These are phyloP conservation scores for Aspergillus eucalypticola DNA, from an alignment of 2,329 filamentous ascomycete genomes.

Conservation along the genomic window DNA sequence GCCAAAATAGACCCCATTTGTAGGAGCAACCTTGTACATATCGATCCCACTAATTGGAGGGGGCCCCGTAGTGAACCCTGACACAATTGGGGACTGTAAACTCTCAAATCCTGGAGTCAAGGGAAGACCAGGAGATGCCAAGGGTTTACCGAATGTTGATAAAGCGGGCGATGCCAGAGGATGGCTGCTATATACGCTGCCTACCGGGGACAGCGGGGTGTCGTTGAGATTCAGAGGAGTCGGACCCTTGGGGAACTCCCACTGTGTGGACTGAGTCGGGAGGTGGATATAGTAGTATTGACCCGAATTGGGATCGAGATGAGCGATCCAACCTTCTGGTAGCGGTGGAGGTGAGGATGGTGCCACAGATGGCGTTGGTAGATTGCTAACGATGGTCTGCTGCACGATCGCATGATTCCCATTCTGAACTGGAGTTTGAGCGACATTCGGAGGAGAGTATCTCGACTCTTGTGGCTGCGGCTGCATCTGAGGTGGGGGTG, in stretches of 20 bases:
- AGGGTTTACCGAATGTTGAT: constrained; percentile 54
- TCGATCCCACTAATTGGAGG: constrained; percentile 86
- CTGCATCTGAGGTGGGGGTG: background rate
- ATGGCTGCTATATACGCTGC: constrained; percentile 70
- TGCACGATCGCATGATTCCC: constrained; percentile 22
- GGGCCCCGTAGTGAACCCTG: constrained; percentile 79
- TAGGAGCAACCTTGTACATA: constrained; percentile 88
- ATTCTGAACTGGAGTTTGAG: constrained; percentile 22
- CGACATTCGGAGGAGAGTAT: constrained; percentile 42
- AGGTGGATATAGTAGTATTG: constrained; percentile 99
- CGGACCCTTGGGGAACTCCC: constrained; percentile 97
- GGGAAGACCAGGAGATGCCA: constrained; percentile 79
- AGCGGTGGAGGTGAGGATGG: constrained; percentile 87
- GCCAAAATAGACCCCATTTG: constrained; percentile 96
- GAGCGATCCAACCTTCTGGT: constrained; percentile 97
- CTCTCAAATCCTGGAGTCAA: constrained; percentile 84
- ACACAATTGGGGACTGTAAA: constrained; percentile 72
- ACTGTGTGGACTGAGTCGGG: constrained; percentile 91
- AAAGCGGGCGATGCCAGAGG: constrained; percentile 69
- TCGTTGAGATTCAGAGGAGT: constrained; percentile 84
- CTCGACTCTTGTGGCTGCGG: constrained; percentile 26
- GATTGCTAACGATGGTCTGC: constrained; percentile 29
- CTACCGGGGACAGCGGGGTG: constrained; percentile 77
- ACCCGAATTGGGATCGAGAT: constrained; percentile 90
- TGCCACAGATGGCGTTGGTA: constrained; percentile 50